A percentile compares a stretch with the other conserved stretches of the same genome.
Evolutionary conservation across 768 basidiomycete species (phyloP).

Genomic region (Mycena haematopus): DNA sequence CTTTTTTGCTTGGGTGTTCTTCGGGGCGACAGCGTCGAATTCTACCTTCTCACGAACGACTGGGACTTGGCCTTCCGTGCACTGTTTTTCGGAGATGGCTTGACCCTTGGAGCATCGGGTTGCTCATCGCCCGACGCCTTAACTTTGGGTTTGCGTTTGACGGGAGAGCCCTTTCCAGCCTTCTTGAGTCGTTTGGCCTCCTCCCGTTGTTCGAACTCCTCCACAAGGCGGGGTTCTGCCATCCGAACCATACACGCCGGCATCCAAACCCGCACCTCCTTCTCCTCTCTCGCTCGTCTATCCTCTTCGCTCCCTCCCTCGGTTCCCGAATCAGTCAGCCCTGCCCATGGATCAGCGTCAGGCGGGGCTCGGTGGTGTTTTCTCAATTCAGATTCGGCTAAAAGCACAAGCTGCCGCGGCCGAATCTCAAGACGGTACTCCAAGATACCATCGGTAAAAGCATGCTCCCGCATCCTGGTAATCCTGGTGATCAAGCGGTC

Average conservation of each 20-base stretch:
- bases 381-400: conserved; percentile 70
- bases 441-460: conserved; percentile 69
- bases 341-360: conserved; percentile 54
- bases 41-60: neutral
- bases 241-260: conserved; percentile 78
- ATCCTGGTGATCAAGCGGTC: conserved; percentile 67
- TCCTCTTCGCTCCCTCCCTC: conserved; percentile 44
- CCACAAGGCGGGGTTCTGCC: conserved; percentile 70
- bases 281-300: conserved; percentile 15
- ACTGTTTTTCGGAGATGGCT: conserved; percentile 1
- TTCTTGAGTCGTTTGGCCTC: conserved; percentile 60
- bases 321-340: conserved; percentile 51
- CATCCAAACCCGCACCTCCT: conserved; percentile 64
- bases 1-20: too few relatives aligned
- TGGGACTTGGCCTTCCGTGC: conserved; percentile 3
- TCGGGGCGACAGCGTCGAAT: neutral
- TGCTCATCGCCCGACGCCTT: neutral
- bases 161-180: conserved; percentile 45
- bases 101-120: conserved; percentile 7
- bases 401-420: conserved; percentile 67
- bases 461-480: conserved; percentile 69
- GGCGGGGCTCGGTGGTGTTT: conserved; percentile 58
- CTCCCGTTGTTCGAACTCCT: conserved; percentile 60
- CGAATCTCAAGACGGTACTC: conserved; percentile 86
- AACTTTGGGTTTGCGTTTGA: conserved; percentile 27